Evolutionary conservation across 306 rosid genomes (phyloP), one percentile per base, ranked within the genome.

Genomic region (Geum urbanum): DNA sequence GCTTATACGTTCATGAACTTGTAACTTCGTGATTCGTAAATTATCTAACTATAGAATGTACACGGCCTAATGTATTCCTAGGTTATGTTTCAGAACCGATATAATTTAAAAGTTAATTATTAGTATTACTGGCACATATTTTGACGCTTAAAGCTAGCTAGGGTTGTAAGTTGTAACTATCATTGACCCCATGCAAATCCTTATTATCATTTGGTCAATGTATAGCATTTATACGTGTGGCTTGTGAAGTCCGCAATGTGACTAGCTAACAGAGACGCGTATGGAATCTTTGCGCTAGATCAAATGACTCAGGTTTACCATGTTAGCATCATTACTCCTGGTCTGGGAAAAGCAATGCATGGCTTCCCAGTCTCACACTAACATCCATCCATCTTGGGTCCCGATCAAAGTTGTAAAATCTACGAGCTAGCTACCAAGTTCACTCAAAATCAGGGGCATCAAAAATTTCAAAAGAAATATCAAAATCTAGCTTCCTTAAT

Each of bases 341-440:
- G 18, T 57, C 43, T 57, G 5, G 63, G 63, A 57, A 57, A 57
- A 57, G 18, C 63, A 57, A 57, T 27, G 63, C 63, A 57, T 27
- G 40, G 41, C 63, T 27, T 57, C 43, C 63, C 43, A 57, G 8
- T 11, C 63, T 57, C 63, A 27, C 40, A 11, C n/a, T 57, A 32
- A 3, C 37, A 24, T 2, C 9, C 24, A 24, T 13, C 62, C n/a
- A 35, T 57, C 43, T 27, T 15, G 63, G 63, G 40, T 27, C 63
- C 63, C 18, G 37, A 32, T 32, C 41, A 59, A 32, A 32, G 37
- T 32, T 32, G 20, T 59, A 59, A 35, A 59, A 14, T 1, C 65
- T 15, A 58, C 40, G 35, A 8, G 65, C 65, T 6, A 35, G 13
- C 40, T 59, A 8, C 45, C 65, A 14, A 35, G 13, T 55, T 7